Conservation (phyloP, 140 eudicot species). For the Senecio squalidus region DNA sequence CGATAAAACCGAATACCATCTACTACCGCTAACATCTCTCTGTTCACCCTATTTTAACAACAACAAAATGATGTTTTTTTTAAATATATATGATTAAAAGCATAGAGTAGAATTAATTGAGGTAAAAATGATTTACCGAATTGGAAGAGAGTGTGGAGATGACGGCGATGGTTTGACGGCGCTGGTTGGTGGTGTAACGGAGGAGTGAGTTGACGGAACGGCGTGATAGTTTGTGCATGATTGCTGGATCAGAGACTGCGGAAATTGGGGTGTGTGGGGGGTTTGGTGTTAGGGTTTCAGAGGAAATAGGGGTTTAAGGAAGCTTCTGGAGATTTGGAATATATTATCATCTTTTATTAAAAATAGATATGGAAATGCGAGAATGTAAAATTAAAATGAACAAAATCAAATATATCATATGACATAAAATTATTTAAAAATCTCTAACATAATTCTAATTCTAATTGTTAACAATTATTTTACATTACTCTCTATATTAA, state of each 20-base stretch:
- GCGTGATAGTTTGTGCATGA: conserved; percentile 70
- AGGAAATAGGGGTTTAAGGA: conserved; percentile 40
- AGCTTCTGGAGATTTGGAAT: conserved; percentile 61
- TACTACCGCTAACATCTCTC: conserved; percentile 33
- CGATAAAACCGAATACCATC: conserved; percentile 52
- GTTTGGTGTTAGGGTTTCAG: conserved; percentile 32
- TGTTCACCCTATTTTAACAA: conserved; percentile 47
- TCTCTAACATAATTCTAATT: too few relatives aligned
- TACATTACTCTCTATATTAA: too few relatives aligned
- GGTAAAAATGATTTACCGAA: too few relatives aligned
- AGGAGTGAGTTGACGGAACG: conserved; percentile 65
- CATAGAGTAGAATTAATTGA: too few relatives aligned
- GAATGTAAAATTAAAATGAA: too few relatives aligned
- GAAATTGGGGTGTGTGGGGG: conserved; percentile 17
- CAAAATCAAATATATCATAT: too few relatives aligned
- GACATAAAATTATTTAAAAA: too few relatives aligned
- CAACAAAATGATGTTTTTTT: too few relatives aligned
- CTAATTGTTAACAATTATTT: too few relatives aligned
- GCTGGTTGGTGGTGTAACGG: conserved; percentile 46
- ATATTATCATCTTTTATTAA: too few relatives aligned
- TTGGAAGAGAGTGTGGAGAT: conserved; percentile 31
- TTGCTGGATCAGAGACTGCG: conserved; percentile 7
- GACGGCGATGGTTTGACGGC: conserved; percentile 40
- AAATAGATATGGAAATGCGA: too few relatives aligned
- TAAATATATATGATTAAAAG: too few relatives aligned